A percentile compares a stretch with the other conserved stretches of the same genome.
Conservation (phyloP, 176 grass and related monocot species). For the Pontederia crassipes region DNA sequence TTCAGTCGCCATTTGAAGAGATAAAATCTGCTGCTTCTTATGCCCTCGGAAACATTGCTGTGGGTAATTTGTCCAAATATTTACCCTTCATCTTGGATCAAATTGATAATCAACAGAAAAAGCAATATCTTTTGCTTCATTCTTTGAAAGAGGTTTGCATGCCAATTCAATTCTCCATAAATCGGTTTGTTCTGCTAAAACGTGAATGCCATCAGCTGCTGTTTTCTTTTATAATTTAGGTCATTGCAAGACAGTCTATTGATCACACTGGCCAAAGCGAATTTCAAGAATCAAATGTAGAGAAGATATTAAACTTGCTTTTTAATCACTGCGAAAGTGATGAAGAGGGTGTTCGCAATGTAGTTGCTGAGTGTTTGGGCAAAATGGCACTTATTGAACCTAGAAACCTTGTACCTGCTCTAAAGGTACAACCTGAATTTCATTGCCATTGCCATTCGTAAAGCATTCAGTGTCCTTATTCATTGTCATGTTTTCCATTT, state of each 20-base stretch:
- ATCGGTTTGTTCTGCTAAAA: background rate
- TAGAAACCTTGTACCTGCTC: slow-evolving; percentile 60
- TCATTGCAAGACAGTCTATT: slow-evolving; percentile 74
- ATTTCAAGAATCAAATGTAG: slow-evolving; percentile 63
- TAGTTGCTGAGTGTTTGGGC: slow-evolving; percentile 85
- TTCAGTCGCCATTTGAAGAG: slow-evolving; percentile 95
- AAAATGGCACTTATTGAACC: slow-evolving; percentile 90
- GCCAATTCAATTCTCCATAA: slow-evolving; percentile 9
- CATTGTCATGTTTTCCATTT: background rate
- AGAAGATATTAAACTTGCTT: slow-evolving; percentile 80
- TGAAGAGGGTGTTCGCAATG: slow-evolving; percentile 93
- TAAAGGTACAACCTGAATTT: slow-evolving; percentile 35
- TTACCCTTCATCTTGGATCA: slow-evolving; percentile 87
- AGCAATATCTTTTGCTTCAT: slow-evolving; percentile 85
- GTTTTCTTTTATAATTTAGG: slow-evolving; percentile 22
- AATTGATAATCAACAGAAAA: slow-evolving; percentile 95
- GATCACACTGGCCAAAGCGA: slow-evolving; percentile 59
- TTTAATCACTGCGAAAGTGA: slow-evolving; percentile 96
- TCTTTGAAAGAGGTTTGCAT: slow-evolving; percentile 76
- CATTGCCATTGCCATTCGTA: background rate
- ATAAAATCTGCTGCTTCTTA: slow-evolving; percentile 91
- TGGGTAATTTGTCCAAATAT: slow-evolving; percentile 88
- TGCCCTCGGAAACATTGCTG: slow-evolving; percentile 89
- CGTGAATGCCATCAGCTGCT: slow-evolving; percentile 3
- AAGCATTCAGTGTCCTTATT: background rate